Evolutionary conservation across 371 early-diverging fungal species (phyloP), one percentile per base, ranked within the genome.

Genomic region (Umbelopsis sp.): DNA sequence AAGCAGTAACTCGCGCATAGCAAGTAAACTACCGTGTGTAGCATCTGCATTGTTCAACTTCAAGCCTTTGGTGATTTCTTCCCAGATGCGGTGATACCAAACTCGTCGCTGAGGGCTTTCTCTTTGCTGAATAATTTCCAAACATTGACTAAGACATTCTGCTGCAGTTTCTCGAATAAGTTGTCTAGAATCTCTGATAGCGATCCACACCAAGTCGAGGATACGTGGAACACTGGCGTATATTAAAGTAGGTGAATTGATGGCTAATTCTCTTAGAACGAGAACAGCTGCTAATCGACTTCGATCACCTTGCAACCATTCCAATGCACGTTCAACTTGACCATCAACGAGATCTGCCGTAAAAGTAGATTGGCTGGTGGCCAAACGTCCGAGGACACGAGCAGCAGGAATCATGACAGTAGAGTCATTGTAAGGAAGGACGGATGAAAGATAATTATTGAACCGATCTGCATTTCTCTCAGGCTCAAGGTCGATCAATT

Each of bases 1-100:
- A 53, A 85, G 75, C 18, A 97, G 75, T 63, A 99, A 75, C 74
- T 94, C 95, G 52, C 91, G 82, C 74, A 92, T 87, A 0, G 92
- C 91, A 64, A 99, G 80, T 29, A 98, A 80, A 44, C 93, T 89
- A 4, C 96, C 98, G 75, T 99, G 98, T 18, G 93, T 89, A n/a
- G 91, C 86, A 66, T 99, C 99, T 2, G 87, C 80, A 46, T 79
- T 90, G 38, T 83, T 87, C 45, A 86, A 70, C 64, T 90, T 91
- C 51, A 96, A 76, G 10, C 94, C 94, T 51, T 89, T 85, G 65
- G 89, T 88, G 6, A 91, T 91, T 65, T 97, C 97, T n/a, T 94
- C 93, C 77, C 89, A 91, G 45, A 97, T 90, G 53, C 91, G 89
- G 62, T 76, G 79, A 74, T 94, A 96, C 93, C 93, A 94, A 32